phyloP scores from a whole-genome alignment of 148 eudicot genomes.

The Arbutus unedo region DNA sequence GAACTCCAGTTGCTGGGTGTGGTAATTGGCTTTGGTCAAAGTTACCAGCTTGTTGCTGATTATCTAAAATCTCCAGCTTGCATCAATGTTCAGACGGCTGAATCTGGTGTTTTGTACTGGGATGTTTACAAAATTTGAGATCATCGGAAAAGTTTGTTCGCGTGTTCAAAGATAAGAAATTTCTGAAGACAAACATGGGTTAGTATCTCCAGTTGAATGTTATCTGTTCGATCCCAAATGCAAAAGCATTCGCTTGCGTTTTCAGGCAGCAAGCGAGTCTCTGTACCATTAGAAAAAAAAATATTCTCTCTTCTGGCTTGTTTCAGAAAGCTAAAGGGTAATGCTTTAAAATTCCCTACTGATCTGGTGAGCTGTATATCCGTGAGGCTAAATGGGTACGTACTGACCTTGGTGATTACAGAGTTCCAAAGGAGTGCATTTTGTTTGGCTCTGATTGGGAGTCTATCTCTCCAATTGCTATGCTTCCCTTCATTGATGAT shows the following conservation, averaged over 20 bases:
- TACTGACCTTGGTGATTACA: slow-evolving; percentile 49
- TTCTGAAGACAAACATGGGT: slow-evolving; percentile 46
- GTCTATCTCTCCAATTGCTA: slow-evolving; percentile 38
- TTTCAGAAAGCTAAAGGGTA: slow-evolving; percentile 27
- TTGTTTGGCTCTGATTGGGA: slow-evolving; percentile 45
- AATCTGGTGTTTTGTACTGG: slow-evolving; percentile 36
- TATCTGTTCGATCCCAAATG: slow-evolving; percentile 38
- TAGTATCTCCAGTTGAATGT: slow-evolving; percentile 38
- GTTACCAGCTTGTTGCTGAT: slow-evolving; percentile 36
- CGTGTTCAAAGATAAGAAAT: slow-evolving; percentile 33
- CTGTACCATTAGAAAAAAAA: slow-evolving; percentile 33
- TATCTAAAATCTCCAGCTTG: slow-evolving; percentile 33
- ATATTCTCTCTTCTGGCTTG: slow-evolving; percentile 40
- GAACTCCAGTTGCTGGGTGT: slow-evolving; percentile 61
- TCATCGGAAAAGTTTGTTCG: slow-evolving; percentile 27
- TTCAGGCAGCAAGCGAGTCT: slow-evolving; percentile 43
- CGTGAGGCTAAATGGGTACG: slow-evolving; percentile 46
- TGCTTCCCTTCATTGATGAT: slow-evolving; percentile 65
- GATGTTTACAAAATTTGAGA: slow-evolving; percentile 26
- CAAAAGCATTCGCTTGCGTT: slow-evolving; percentile 31
- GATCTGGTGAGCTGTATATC: slow-evolving; percentile 21
- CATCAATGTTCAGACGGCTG: slow-evolving; percentile 21
- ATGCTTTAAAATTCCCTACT: slow-evolving; percentile 20
- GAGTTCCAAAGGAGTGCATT: slow-evolving; percentile 50
- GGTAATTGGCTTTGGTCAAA: slow-evolving; percentile 26